Percentiles rank a stretch among this genome's conserved stretches.
Evolutionary conservation across 768 basidiomycete genomes (phyloP).

Genomic region (Phaeotremella skinneri): DNA sequence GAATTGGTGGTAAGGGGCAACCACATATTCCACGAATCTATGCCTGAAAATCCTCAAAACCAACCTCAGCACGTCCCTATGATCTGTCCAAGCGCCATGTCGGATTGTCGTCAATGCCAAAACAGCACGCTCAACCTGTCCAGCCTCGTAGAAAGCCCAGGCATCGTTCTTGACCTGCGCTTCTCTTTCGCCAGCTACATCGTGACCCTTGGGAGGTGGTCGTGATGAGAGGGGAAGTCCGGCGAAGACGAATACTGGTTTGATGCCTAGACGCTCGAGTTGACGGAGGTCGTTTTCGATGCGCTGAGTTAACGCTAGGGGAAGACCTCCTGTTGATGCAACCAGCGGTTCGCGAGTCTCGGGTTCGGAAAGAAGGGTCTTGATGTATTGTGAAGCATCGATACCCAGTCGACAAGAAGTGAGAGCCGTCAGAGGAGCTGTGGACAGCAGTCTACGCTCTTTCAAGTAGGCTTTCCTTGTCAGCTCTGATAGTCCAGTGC

Average conservation of each 20-base stretch:
- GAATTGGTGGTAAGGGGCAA: slow-evolving; percentile 93
- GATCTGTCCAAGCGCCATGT: slow-evolving; percentile 58
- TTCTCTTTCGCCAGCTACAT: slow-evolving; percentile 35
- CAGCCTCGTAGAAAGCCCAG: slow-evolving; percentile 90
- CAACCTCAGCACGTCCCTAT: slow-evolving; percentile 93
- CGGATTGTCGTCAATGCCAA: slow-evolving; percentile 75
- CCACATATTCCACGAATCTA: slow-evolving; percentile 89
- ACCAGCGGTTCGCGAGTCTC: slow-evolving; percentile 83
- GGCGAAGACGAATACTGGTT: slow-evolving; percentile 97
- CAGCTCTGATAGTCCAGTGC: neutral
- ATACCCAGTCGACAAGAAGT: slow-evolving; percentile 93
- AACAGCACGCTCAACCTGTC: slow-evolving; percentile 83
- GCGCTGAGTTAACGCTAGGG: slow-evolving; percentile 68
- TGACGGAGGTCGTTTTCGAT: slow-evolving; percentile 88
- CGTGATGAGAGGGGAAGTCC: slow-evolving; percentile 77
- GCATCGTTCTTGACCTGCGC: slow-evolving; percentile 58
- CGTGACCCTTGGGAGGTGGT: slow-evolving; percentile 63
- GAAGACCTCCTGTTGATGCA: slow-evolving; percentile 91
- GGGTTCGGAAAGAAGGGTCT: slow-evolving; percentile 64
- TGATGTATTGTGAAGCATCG: slow-evolving; percentile 88
- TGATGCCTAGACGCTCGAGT: slow-evolving; percentile 87
- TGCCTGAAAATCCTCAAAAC: slow-evolving; percentile 89
- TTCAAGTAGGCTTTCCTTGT: slow-evolving; percentile 65
- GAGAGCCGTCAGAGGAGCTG: slow-evolving; percentile 73
- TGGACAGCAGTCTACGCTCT: slow-evolving; percentile 84